These are phyloP conservation scores for Trichoderma pleuroti DNA, from an alignment of 2,329 filamentous ascomycete genomes.

Conservation along the genomic window DNA sequence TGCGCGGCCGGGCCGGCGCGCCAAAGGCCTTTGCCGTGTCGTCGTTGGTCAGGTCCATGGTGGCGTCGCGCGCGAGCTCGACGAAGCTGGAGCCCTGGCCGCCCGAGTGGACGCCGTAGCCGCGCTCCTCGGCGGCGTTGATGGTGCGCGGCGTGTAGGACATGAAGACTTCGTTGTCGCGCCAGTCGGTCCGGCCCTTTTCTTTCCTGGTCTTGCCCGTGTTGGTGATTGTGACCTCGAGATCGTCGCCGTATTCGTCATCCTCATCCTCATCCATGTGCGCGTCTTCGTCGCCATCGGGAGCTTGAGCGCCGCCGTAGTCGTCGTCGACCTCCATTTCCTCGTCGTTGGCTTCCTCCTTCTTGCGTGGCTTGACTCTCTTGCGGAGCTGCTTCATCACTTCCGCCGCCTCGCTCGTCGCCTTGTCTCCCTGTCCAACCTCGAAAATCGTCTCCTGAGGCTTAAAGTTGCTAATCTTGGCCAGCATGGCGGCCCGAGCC, in stretches of 20 bases:
- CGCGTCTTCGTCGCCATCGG: slow-evolving; percentile 21
- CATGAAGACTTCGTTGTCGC: slow-evolving; percentile 93
- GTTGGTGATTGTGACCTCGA: slow-evolving; percentile 69
- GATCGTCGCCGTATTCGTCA: slow-evolving; percentile 61
- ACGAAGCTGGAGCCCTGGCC: slow-evolving; percentile 75
- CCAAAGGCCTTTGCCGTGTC: slow-evolving; percentile 77
- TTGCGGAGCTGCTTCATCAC: slow-evolving; percentile 70
- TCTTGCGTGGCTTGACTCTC: slow-evolving; percentile 60
- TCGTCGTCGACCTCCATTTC: slow-evolving; percentile 35
- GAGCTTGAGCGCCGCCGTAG: slow-evolving; percentile 26
- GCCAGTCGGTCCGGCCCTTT: slow-evolving; percentile 62
- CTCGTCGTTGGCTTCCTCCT: slow-evolving; percentile 37
- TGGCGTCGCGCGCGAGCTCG: slow-evolving; percentile 77
- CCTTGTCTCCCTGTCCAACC: slow-evolving; percentile 70
- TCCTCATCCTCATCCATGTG: slow-evolving; percentile 41
- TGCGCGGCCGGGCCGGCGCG: slow-evolving; percentile 66
- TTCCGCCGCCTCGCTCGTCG: slow-evolving; percentile 61
- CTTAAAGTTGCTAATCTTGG: slow-evolving; percentile 80
- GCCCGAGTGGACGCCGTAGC: slow-evolving; percentile 87
- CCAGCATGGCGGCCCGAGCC: slow-evolving; percentile 80
- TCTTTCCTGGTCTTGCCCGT: slow-evolving; percentile 42
- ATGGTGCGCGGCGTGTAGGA: slow-evolving; percentile 80
- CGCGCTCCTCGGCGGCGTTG: slow-evolving; percentile 83
- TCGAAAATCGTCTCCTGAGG: slow-evolving; percentile 97
- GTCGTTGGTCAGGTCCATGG: slow-evolving; percentile 92